Evolutionary conservation across 2,329 filamentous ascomycete genomes (phyloP), one percentile per base, ranked within the genome.

Genomic region (Sporothrix phasma): DNA sequence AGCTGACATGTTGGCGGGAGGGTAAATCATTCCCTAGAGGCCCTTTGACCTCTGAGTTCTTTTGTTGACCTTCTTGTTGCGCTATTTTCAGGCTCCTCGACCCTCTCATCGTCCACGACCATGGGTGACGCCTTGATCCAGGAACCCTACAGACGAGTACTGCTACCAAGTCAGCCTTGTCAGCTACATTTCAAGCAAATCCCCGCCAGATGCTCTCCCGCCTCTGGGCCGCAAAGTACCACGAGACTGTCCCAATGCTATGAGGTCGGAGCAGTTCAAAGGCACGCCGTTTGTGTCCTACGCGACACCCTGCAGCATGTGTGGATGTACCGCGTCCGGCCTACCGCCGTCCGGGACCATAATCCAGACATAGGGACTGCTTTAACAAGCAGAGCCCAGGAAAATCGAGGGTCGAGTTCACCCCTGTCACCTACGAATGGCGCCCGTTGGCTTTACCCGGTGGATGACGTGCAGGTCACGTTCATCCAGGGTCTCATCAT

Each of bases 131-230:
- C 47, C 15, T 51, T 26, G 10, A 31, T 51, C 26, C 24, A 29
- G 13, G 47, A 51, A 26, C 19, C 22, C 56, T 7, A 26, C 61
- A 71, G 64, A 77, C 77, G 70, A 80, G 74, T 72, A 85, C 58
- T 63, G 80, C 74, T 85, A 85, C 69, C 79, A 83, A 77, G 70
- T 77, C 31, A 82, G 82, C 15, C 84, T 84, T 68, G 78, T 78
- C 37, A 85, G 84, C 69, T 69, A 73, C 17, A 79, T 79, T 65
- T 74, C 75, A 62, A 77, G 77, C 6, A 26, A 51, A 29, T 24
- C 47, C 5, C 24, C 31, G 3, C 22, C 77, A 78, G 67, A 76
- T 75, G 76, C 75, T 26, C 74, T 80, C 24, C 78, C 78, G 10
- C 24, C 46, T 6, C 66, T 71, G 41, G 78, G 76, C 31, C 75